Evolutionary conservation across 768 basidiomycete species (phyloP).

Genomic region (Amylocystis lapponica): DNA sequence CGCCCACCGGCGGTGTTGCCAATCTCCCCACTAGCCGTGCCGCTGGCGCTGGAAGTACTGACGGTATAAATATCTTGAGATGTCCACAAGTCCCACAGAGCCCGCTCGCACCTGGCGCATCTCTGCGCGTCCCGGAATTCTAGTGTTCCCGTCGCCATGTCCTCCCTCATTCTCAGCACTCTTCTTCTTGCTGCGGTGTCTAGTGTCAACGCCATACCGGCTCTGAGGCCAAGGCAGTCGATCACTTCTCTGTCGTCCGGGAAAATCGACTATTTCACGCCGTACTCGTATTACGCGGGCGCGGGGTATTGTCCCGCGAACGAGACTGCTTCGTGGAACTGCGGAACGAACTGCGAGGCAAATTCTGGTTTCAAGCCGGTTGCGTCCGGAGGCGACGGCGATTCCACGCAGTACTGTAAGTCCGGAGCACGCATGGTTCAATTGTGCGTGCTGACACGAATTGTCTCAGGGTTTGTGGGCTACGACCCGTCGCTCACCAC

Average conservation of each 20-base stretch:
- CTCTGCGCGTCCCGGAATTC: no score
- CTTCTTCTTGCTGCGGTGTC: background rate
- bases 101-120: no score
- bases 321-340: conserved; percentile 22
- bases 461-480: conserved; percentile 45
- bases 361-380: conserved; percentile 43
- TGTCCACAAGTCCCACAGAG: no score
- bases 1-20: no score
- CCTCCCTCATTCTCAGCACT: background rate
- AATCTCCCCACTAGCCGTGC: no score
- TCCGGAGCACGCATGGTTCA: background rate
- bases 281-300: conserved; percentile 26
- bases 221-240: conserved; percentile 9
- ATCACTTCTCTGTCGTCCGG: conserved; percentile 19
- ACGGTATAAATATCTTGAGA: no score
- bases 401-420: conserved; percentile 37
- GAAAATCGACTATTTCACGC: conserved; percentile 23
- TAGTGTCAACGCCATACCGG: conserved; percentile 1
- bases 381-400: conserved; percentile 44
- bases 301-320: conserved; percentile 27
- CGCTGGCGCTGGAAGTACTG: no score
- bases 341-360: conserved; percentile 37
- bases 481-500: conserved; percentile 34
- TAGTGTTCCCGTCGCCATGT: background rate
- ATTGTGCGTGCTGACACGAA: background rate